These are phyloP conservation scores for Oryza officinalis DNA, from an alignment of 176 grass and related monocot genomes.

Conservation along the genomic window DNA sequence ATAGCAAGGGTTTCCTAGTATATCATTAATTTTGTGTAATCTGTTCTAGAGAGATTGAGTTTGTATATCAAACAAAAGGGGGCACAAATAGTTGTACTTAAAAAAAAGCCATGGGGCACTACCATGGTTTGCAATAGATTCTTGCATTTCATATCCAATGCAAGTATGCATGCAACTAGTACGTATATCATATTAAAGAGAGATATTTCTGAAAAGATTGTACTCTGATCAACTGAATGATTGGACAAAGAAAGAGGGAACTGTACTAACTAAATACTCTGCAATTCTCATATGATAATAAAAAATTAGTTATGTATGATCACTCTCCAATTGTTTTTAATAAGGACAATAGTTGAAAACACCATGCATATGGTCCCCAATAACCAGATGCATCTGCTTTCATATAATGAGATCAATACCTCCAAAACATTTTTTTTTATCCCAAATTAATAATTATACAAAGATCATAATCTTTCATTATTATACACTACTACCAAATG, in stretches of 20 bases:
- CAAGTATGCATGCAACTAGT: not conserved
- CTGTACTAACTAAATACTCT: conserved; percentile 38
- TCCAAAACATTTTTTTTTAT: not conserved
- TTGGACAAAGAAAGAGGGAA: conserved; percentile 3
- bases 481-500: not conserved
- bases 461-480: conserved; percentile 21
- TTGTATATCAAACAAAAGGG: not conserved
- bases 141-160: not conserved
- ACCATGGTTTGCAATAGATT: not conserved
- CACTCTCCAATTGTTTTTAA: conserved; percentile 7
- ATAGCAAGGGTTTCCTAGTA: no score
- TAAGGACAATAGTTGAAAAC: conserved; percentile 23
- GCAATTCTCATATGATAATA: conserved; percentile 24
- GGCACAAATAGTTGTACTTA: not conserved
- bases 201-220: not conserved
- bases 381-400: conserved; percentile 24
- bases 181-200: not conserved
- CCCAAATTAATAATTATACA: not conserved
- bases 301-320: not conserved
- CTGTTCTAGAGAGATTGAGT: no score
- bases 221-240: not conserved
- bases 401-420: conserved; percentile 15
- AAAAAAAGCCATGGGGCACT: not conserved
- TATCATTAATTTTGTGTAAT: no score
- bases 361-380: conserved; percentile 32